Conservation (phyloP, 768 basidiomycete genomes). For the Pleurotus sapidus region DNA sequence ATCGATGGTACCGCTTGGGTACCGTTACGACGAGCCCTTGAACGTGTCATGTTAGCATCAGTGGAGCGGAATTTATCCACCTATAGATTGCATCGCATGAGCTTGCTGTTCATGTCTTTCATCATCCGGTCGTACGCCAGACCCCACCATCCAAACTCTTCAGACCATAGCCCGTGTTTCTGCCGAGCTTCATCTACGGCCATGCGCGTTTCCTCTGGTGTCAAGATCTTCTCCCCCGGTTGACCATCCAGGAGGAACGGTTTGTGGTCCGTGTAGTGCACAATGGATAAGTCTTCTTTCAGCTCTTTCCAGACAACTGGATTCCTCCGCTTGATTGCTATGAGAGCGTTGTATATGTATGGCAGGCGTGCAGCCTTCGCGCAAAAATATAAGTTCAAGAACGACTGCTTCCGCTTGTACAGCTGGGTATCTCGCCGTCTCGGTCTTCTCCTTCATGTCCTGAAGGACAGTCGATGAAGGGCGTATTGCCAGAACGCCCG, state of each 20-base stretch:
- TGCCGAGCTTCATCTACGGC: slow-evolving; percentile 13
- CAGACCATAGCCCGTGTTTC: slow-evolving; percentile 15
- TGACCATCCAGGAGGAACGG: slow-evolving; percentile 75
- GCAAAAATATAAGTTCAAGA: slow-evolving; percentile 37
- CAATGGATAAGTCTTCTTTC: slow-evolving; percentile 27
- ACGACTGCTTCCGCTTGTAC: slow-evolving; percentile 38
- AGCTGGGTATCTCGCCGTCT: slow-evolving; percentile 25
- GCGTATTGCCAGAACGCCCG: slow-evolving; percentile 33
- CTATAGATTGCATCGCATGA: too few species aligned
- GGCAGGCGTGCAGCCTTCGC: slow-evolving; percentile 32
- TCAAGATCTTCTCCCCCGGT: slow-evolving; percentile 14
- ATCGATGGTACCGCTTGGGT: too few species aligned
- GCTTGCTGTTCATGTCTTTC: slow-evolving; percentile 1
- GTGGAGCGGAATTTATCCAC: too few species aligned
- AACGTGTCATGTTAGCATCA: too few species aligned
- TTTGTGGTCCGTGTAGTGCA: slow-evolving; percentile 52
- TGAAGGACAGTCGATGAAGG: slow-evolving; percentile 25
- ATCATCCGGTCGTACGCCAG: slow-evolving; percentile 24
- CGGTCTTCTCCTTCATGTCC: slow-evolving; percentile 24
- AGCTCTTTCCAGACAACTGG: slow-evolving; percentile 32
- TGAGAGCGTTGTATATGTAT: slow-evolving; percentile 39
- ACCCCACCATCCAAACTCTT: slow-evolving; percentile 26
- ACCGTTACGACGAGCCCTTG: too few species aligned
- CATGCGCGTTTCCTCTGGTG: slow-evolving; percentile 17
- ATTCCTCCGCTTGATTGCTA: slow-evolving; percentile 32